Percentiles rank a stretch among this genome's conserved stretches.
Conservation (phyloP, 2,329 filamentous ascomycete genomes). For the Xylaria digitata region DNA sequence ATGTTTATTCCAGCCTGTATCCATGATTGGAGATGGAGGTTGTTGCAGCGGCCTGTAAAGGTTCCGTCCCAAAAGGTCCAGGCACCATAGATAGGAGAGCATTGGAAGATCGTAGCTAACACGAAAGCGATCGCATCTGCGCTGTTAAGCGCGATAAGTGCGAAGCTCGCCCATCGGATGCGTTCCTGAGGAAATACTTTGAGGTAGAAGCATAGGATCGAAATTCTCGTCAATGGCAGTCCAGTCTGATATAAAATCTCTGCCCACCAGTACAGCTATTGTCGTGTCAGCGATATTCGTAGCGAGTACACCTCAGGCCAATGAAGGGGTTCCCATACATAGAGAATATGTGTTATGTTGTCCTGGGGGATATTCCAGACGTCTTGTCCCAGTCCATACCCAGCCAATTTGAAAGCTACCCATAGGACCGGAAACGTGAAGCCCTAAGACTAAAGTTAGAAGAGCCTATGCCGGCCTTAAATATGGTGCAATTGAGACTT, state of each 20-base stretch:
- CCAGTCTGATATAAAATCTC: conserved; percentile 36
- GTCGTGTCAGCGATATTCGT: conserved; percentile 1
- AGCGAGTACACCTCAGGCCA: background rate
- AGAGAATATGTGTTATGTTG: conserved; percentile 34
- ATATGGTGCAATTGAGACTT: background rate
- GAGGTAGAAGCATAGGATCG: conserved; percentile 54
- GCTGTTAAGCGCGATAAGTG: conserved; percentile 48
- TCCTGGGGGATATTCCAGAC: conserved; percentile 32
- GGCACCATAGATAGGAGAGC: conserved; percentile 47
- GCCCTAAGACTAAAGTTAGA: conserved; percentile 21
- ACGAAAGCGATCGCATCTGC: conserved; percentile 45
- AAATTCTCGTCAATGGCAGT: conserved; percentile 51
- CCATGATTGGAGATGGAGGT: conserved; percentile 51
- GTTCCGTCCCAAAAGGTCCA: conserved; percentile 51
- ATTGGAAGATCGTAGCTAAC: conserved; percentile 49
- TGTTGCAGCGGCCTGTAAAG: conserved; percentile 48
- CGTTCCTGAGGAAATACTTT: conserved; percentile 49
- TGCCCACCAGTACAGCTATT: conserved; percentile 35
- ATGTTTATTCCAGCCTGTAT: conserved; percentile 51
- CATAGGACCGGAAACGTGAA: conserved; percentile 30
- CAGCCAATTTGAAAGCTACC: conserved; percentile 18
- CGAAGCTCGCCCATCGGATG: conserved; percentile 44
- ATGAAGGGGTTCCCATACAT: conserved; percentile 21
- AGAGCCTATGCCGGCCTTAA: too few species aligned
- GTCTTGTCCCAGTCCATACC: conserved; percentile 27